phyloP scores from a whole-genome alignment of 768 basidiomycete species.

The Tulasnella sp. region DNA sequence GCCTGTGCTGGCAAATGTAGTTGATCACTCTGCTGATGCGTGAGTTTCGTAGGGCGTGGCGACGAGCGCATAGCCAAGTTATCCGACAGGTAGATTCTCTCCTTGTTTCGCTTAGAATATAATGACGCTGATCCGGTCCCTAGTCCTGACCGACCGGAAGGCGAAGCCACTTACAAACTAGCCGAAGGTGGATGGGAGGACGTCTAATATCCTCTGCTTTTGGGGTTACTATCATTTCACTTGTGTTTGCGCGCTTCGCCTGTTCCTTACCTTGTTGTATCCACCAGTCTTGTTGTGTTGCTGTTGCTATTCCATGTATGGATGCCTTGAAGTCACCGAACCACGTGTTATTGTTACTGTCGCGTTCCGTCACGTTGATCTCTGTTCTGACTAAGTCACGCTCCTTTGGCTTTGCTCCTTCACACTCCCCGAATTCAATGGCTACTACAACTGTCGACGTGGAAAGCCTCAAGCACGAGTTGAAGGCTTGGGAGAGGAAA shows the following conservation, averaged over 20 bases:
- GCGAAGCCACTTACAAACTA: slow-evolving; percentile 82
- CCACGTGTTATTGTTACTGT: neutral
- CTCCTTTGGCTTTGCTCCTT: neutral
- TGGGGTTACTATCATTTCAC: neutral
- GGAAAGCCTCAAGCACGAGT: slow-evolving; percentile 14
- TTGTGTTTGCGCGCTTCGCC: too few species aligned
- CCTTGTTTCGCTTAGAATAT: neutral
- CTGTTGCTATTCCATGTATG: neutral
- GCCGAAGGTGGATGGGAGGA: slow-evolving; percentile 88
- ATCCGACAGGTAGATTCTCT: slow-evolving; percentile 44
- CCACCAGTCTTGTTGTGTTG: neutral
- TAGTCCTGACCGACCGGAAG: slow-evolving; percentile 74
- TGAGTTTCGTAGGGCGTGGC: slow-evolving; percentile 77
- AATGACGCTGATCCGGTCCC: neutral
- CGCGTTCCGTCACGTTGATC: slow-evolving; percentile 10
- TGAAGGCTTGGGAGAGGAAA: slow-evolving; percentile 17
- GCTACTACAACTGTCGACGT: neutral
- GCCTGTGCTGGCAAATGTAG: slow-evolving; percentile 3
- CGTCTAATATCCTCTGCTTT: slow-evolving; percentile 35
- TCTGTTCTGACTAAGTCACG: slow-evolving; percentile 2
- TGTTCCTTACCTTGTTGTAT: neutral
- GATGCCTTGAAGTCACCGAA: neutral
- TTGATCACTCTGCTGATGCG: too few species aligned
- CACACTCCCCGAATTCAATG: neutral
- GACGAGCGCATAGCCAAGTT: slow-evolving; percentile 86